Conservation (phyloP, 202 grass and related monocot genomes). For the Tripidium arundinaceum region DNA sequence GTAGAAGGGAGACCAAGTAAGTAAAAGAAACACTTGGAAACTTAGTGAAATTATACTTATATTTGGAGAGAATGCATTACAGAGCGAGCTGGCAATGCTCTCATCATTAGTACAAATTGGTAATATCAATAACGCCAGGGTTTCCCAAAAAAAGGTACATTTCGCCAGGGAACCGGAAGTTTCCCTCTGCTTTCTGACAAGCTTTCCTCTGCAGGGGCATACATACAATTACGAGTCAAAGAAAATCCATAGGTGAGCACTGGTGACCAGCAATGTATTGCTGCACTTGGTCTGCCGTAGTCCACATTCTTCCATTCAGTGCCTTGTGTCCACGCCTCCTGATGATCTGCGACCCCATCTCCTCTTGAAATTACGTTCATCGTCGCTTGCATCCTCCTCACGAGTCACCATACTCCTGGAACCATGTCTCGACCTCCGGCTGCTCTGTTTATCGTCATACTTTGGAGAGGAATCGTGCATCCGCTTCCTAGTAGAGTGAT, state of each 20-base stretch:
- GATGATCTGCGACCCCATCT: conserved; percentile 33
- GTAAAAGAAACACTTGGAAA: not conserved
- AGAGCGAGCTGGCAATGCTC: not conserved
- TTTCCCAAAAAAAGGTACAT: too few species aligned
- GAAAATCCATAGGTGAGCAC: not conserved
- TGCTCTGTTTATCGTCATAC: not conserved
- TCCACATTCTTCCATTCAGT: not conserved
- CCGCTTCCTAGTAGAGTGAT: conserved; percentile 34
- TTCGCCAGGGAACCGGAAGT: not conserved
- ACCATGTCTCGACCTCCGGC: conserved; percentile 2
- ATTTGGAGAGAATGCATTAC: not conserved
- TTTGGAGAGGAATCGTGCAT: conserved; percentile 9
- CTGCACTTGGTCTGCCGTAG: not conserved
- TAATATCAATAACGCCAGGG: not conserved
- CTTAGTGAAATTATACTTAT: conserved; percentile 1
- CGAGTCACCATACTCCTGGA: conserved; percentile 2
- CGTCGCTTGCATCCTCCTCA: conserved; percentile 45
- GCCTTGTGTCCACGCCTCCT: not conserved
- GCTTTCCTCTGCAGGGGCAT: not conserved
- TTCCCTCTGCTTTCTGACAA: not conserved
- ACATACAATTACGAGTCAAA: conserved; percentile 1
- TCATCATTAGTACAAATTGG: not conserved
- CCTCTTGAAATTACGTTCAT: conserved; percentile 53
- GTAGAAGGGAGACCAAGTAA: too few species aligned
- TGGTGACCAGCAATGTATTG: not conserved